These are phyloP conservation scores for Boletus barrowsii DNA, from an alignment of 768 basidiomycete species.

Conservation along the genomic window DNA sequence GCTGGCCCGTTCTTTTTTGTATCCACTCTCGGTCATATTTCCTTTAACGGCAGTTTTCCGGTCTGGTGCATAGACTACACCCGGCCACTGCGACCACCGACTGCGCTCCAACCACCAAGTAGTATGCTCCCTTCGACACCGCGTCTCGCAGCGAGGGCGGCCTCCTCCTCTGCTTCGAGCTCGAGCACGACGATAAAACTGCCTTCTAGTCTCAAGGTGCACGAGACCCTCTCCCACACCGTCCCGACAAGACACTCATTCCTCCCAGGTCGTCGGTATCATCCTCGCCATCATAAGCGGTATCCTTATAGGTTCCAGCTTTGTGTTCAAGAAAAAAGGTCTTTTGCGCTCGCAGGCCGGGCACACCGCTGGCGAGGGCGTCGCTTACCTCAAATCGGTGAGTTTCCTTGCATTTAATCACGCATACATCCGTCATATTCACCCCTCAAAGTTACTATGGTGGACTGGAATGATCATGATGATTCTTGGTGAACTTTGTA, in stretches of 20 bases:
- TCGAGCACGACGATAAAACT: constrained; percentile 33
- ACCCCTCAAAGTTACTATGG: constrained; percentile 65
- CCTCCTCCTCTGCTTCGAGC: constrained; percentile 40
- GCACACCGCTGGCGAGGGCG: constrained; percentile 76
- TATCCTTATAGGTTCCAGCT: constrained; percentile 85
- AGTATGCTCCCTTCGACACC: constrained; percentile 5
- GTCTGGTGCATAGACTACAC: neutral
- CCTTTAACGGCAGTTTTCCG: constrained; percentile 13
- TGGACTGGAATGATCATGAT: constrained; percentile 95
- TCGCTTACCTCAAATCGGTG: constrained; percentile 93
- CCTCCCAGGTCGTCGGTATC: constrained; percentile 67
- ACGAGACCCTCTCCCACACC: neutral
- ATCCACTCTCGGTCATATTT: neutral
- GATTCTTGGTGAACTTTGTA: constrained; percentile 88
- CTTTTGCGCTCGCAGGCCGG: constrained; percentile 79
- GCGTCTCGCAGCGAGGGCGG: constrained; percentile 14
- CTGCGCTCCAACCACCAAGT: constrained; percentile 4
- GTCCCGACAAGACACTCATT: neutral
- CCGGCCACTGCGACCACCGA: constrained; percentile 14
- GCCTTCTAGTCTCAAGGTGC: constrained; percentile 53
- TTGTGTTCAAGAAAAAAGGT: constrained; percentile 99
- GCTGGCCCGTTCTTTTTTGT: neutral
- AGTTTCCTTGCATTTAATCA: constrained; percentile 28
- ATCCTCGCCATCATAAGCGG: constrained; percentile 76
- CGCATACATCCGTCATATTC: constrained; percentile 8